Percentiles rank a stretch among this genome's conserved stretches.
Evolutionary conservation across 371 early-diverging fungal species (phyloP).

Genomic region (Circinella umbellata): DNA sequence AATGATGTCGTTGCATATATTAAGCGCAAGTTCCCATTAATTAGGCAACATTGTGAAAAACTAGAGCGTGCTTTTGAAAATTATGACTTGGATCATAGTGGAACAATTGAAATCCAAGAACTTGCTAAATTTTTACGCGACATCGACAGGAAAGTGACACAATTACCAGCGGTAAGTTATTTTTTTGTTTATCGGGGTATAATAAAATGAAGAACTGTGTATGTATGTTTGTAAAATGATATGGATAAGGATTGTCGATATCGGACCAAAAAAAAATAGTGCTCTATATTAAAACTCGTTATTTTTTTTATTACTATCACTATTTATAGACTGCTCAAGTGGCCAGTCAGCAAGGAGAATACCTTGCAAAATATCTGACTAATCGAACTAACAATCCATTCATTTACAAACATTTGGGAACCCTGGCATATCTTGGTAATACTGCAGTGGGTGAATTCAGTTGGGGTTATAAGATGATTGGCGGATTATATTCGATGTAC

Average conservation of each 20-base stretch:
- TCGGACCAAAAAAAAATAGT: neutral
- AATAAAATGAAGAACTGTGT: neutral
- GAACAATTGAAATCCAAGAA: conserved; percentile 67
- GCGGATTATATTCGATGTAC: conserved; percentile 66
- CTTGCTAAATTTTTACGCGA: conserved; percentile 59
- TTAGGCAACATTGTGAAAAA: conserved; percentile 58
- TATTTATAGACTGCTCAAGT: conserved; percentile 81
- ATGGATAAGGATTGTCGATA: too few species aligned
- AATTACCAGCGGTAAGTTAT: conserved; percentile 71
- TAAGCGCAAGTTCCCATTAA: conserved; percentile 52
- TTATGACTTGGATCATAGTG: conserved; percentile 66
- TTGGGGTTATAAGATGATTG: conserved; percentile 57
- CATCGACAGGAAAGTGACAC: conserved; percentile 70
- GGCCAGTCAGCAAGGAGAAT: conserved; percentile 85
- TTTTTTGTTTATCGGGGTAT: neutral
- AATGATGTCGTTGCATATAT: conserved; percentile 39
- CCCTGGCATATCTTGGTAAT: conserved; percentile 84
- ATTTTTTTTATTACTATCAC: too few species aligned
- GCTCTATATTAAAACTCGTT: neutral
- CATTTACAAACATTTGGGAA: conserved; percentile 74
- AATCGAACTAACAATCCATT: conserved; percentile 54
- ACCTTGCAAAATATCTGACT: conserved; percentile 66
- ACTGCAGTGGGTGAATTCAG: conserved; percentile 73
- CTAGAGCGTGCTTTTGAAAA: conserved; percentile 54
- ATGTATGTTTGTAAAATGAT: too few species aligned